Percentiles rank a stretch among this genome's conserved stretches.
Conservation (phyloP, 768 basidiomycete genomes). For the Gloeostereum incarnatum region DNA sequence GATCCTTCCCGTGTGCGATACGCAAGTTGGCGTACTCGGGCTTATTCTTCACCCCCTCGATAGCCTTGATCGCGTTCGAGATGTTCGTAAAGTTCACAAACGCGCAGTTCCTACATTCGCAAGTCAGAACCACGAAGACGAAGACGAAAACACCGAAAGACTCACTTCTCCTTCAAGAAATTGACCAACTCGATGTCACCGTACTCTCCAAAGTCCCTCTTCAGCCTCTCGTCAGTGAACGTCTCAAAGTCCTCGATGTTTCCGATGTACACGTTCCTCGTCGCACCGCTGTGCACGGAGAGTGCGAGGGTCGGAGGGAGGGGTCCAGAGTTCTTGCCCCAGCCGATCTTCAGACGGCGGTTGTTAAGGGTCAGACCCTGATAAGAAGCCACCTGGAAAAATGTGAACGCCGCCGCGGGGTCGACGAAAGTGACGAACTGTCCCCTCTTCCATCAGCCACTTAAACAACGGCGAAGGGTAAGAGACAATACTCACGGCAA, state of each 20-base stretch:
- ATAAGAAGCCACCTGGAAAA: slow-evolving; percentile 87
- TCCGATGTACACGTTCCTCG: slow-evolving; percentile 94
- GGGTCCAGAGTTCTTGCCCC: slow-evolving; percentile 95
- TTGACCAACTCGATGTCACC: slow-evolving; percentile 97
- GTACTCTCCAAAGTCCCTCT: slow-evolving; percentile 90
- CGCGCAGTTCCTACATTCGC: slow-evolving; percentile 68
- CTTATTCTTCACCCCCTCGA: slow-evolving; percentile 88
- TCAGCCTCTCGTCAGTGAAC: slow-evolving; percentile 84
- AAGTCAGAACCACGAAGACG: slow-evolving; percentile 3
- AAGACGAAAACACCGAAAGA: slow-evolving; percentile 10
- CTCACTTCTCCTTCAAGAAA: slow-evolving; percentile 89
- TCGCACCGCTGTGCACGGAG: slow-evolving; percentile 88
- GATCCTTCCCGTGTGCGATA: slow-evolving; percentile 92
- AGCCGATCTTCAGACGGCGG: slow-evolving; percentile 91
- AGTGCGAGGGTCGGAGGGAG: slow-evolving; percentile 76
- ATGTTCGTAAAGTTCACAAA: slow-evolving; percentile 96
- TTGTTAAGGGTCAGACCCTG: slow-evolving; percentile 90
- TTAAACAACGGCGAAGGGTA: slow-evolving; percentile 3
- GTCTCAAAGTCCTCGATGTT: slow-evolving; percentile 93
- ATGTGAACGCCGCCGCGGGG: slow-evolving; percentile 84
- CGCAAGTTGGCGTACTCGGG: slow-evolving; percentile 85
- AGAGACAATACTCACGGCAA: slow-evolving; percentile 55
- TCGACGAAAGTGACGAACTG: slow-evolving; percentile 97
- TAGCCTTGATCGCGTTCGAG: slow-evolving; percentile 95
- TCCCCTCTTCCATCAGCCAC: neutral